These are phyloP conservation scores for Ettlia oleoabundans DNA, from an alignment of 139 green algal genomes.

Conservation along the genomic window DNA sequence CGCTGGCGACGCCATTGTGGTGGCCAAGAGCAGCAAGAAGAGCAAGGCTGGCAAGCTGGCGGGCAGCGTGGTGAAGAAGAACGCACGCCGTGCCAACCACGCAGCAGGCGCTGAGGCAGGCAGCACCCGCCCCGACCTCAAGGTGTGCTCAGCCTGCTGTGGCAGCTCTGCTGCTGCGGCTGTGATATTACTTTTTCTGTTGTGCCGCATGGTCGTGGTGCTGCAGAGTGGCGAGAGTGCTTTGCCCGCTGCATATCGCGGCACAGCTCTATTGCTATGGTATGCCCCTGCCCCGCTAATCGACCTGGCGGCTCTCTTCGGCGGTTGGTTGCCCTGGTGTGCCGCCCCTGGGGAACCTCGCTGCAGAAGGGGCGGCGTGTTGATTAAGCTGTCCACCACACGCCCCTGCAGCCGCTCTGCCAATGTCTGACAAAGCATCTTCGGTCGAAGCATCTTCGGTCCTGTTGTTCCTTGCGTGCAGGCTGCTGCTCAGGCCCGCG, in stretches of 20 bases:
- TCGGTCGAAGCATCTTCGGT: neutral
- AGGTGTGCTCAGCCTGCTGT: slow-evolving; percentile 24
- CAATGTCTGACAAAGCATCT: neutral
- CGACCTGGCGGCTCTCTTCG: too few relatives aligned
- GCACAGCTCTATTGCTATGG: too few relatives aligned
- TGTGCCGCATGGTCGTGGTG: neutral
- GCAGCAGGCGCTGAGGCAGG: slow-evolving; percentile 18
- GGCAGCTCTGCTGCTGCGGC: neutral
- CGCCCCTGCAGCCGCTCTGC: neutral
- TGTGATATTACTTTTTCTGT: neutral
- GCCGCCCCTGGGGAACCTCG: too few relatives aligned
- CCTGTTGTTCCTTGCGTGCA: neutral
- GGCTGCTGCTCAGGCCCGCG: slow-evolving; percentile 37
- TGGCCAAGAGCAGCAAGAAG: slow-evolving; percentile 52
- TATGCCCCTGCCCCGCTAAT: too few relatives aligned
- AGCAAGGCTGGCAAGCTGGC: slow-evolving; percentile 20
- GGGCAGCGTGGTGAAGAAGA: slow-evolving; percentile 52
- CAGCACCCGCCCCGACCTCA: slow-evolving; percentile 51
- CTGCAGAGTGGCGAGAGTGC: too few relatives aligned
- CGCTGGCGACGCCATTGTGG: slow-evolving; percentile 44
- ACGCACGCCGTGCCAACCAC: slow-evolving; percentile 45
- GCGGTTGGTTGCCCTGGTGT: too few relatives aligned
- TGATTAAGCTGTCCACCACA: neutral
- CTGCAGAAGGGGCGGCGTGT: too few relatives aligned
- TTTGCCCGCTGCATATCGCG: too few relatives aligned